Percentiles rank a stretch among this genome's conserved stretches.
phyloP scores from a whole-genome alignment of 2,329 filamentous ascomycete species.

The Colletotrichum plurivorum region DNA sequence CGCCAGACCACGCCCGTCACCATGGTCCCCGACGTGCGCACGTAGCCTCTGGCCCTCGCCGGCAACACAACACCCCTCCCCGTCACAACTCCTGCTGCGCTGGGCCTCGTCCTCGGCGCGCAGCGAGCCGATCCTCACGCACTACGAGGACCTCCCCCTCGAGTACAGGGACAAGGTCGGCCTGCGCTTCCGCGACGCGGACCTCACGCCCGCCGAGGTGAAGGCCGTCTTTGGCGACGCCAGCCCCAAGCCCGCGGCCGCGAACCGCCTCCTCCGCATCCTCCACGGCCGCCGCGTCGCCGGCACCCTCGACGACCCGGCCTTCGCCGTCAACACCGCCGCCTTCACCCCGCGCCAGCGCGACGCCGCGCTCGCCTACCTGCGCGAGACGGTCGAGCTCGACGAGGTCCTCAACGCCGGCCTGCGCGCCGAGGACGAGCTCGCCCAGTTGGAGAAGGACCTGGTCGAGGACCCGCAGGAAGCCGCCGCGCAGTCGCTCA shows the following conservation, averaged over 20 bases:
- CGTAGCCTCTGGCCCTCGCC: constrained; percentile 27
- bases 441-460: constrained; percentile 65
- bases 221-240: constrained; percentile 66
- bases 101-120: constrained; percentile 11
- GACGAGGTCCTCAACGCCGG: constrained; percentile 74
- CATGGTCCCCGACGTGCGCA: constrained; percentile 19
- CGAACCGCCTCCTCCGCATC: constrained; percentile 69
- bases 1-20: constrained; percentile 19
- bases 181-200: constrained; percentile 64
- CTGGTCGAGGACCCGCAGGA: constrained; percentile 40
- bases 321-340: constrained; percentile 62
- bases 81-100: too few species aligned
- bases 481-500: constrained; percentile 33
- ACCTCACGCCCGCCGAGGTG: constrained; percentile 65
- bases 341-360: constrained; percentile 59
- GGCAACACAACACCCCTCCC: constrained; percentile 1
- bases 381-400: constrained; percentile 68
- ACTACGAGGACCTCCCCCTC: constrained; percentile 71
- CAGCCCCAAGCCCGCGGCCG: constrained; percentile 57
- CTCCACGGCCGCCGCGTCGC: constrained; percentile 75
- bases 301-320: constrained; percentile 74
- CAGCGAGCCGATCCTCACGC: constrained; percentile 55
- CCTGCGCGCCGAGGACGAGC: constrained; percentile 74
- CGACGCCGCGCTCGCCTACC: constrained; percentile 65
- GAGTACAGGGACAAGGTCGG: constrained; percentile 70